These are phyloP conservation scores for Penicillium flavigenum DNA, from an alignment of 495 filamentous ascomycete genomes.

Conservation along the genomic window DNA sequence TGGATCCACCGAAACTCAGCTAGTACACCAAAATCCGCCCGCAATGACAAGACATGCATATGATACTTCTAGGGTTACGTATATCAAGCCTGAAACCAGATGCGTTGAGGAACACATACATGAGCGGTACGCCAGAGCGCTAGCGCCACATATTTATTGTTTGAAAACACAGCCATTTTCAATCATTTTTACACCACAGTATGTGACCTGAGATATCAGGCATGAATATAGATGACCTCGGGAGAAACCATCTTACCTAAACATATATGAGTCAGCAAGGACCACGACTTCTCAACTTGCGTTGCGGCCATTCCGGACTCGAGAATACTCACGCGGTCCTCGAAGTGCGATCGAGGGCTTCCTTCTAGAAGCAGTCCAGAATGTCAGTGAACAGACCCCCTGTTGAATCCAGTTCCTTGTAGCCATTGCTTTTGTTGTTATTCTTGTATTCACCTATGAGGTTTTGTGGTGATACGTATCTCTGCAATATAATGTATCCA, in stretches of 20 bases:
- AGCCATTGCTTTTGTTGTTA: slow-evolving; percentile 10
- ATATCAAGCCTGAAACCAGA: background rate
- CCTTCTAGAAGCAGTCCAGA: slow-evolving; percentile 36
- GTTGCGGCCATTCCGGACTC: slow-evolving; percentile 47
- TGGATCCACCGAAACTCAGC: slow-evolving; percentile 12
- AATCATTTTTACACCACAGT: background rate
- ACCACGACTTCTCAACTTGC: slow-evolving; percentile 35
- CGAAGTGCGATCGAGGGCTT: slow-evolving; percentile 39
- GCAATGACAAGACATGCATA: background rate
- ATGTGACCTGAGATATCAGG: background rate
- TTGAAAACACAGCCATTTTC: background rate
- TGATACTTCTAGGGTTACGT: no score
- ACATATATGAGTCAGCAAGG: slow-evolving; percentile 1
- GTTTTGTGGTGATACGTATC: background rate
- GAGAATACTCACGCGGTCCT: slow-evolving; percentile 53
- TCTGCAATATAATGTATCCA: slow-evolving; percentile 3
- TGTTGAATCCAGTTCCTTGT: slow-evolving; percentile 12
- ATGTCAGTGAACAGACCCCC: slow-evolving; percentile 26
- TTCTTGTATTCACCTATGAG: background rate
- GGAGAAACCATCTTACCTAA: background rate
- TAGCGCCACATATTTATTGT: no score
- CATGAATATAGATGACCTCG: background rate
- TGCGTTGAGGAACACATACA: no score
- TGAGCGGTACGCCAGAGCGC: no score
- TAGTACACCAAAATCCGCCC: background rate